Evolutionary conservation across 768 basidiomycete genomes (phyloP), one percentile per base, ranked within the genome.

Genomic region (Mycena polygramma): DNA sequence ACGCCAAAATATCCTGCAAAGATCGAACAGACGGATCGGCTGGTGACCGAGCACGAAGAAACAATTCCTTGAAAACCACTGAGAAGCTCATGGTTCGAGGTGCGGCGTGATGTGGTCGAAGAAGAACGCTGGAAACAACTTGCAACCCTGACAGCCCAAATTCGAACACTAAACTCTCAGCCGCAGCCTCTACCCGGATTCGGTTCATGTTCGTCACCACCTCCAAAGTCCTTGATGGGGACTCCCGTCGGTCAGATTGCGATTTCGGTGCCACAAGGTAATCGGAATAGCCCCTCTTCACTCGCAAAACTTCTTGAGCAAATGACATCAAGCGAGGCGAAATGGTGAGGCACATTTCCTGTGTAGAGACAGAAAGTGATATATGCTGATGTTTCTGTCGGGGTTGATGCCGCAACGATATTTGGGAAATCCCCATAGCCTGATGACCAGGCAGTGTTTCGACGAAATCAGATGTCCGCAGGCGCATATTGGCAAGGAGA

Each of bases 161-260:
- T 61, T 92, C 92, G 63, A 93, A 86, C 20, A 88, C 82, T 36
- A 94, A 82, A 74, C 90, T 93, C 75, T 91, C 91, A 9, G 92
- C 92, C 7, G 88, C 90, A 10, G 92, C 92, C 63, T 86, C 87
- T n/a, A 92, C 75, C 35, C 83, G 83, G 51, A 92, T 71, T 10
- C 77, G 81, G 9, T 79, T 82, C 57, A 91, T 73, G 43, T 80
- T 79, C 8, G 87, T 75, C 7, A 85, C 78, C 15, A 87, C 51
- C 59, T 89, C 85, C 9, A 80, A 24, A 63, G 55, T 61, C 36
- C 68, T 62, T 10, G 57, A 59, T 0, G 64, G 19, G 35, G 39
- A 10, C 19, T 70, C 72, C 7, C 41, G 26, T 66, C 79, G 39
- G 69, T 66, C 22, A 79, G 48, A 51, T 73, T 46, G 69, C 35